Evolutionary conservation across 257 asterid genomes (phyloP).

Genomic region (Rauvolfia tetraphylla): DNA sequence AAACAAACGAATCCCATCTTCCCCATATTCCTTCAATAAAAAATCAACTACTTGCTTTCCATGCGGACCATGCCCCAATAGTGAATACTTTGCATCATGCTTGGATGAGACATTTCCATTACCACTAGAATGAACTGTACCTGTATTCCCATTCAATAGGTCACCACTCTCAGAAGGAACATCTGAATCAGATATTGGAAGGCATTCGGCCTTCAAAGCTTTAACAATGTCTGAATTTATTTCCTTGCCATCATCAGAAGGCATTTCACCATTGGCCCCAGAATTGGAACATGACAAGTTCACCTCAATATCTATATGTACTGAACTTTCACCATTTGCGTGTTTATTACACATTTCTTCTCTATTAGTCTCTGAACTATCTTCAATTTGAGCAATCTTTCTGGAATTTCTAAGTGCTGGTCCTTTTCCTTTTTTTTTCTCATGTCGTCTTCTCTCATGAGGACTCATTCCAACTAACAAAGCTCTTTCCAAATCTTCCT

Average conservation of each 20-base stretch:
- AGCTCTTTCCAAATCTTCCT: conserved; percentile 82
- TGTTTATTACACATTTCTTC: conserved; percentile 32
- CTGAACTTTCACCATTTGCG: conserved; percentile 24
- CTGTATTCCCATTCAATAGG: conserved; percentile 21
- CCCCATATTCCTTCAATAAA: conserved; percentile 66
- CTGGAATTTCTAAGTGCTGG: conserved; percentile 38
- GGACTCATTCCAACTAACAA: conserved; percentile 85
- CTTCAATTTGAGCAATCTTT: conserved; percentile 18
- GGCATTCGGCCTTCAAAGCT: conserved; percentile 8
- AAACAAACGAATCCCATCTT: conserved; percentile 73
- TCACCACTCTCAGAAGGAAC: conserved; percentile 25
- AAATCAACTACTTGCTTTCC: conserved; percentile 74
- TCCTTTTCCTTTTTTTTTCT: conserved; percentile 64
- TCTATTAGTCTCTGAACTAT: conserved; percentile 15
- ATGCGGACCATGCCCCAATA: conserved; percentile 94
- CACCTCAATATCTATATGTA: conserved; percentile 19
- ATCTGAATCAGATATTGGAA: conserved; percentile 18
- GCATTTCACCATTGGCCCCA: conserved; percentile 19
- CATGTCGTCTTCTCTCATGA: conserved; percentile 65
- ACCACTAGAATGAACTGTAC: conserved; percentile 9
- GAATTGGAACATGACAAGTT: conserved; percentile 15
- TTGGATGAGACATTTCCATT: conserved; percentile 32
- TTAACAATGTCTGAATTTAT: conserved; percentile 6
- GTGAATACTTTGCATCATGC: conserved; percentile 52
- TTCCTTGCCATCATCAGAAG: conserved; percentile 19